phyloP scores from a whole-genome alignment of 2,329 filamentous ascomycete genomes.

The Alternaria triticimaculans region DNA sequence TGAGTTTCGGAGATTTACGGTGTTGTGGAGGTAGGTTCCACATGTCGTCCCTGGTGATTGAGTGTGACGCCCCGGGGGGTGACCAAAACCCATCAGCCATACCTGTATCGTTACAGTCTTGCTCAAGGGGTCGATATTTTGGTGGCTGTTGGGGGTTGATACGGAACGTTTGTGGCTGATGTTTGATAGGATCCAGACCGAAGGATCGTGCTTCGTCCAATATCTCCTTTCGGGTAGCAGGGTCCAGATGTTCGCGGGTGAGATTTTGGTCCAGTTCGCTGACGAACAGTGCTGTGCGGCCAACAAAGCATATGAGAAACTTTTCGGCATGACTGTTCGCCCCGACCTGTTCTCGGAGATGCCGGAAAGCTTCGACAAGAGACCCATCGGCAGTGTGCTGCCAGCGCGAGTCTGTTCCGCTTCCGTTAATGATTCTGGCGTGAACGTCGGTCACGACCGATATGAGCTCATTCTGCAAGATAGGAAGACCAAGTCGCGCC shows the following conservation, averaged over 20 bases:
- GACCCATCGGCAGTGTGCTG: background rate
- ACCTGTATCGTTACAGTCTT: background rate
- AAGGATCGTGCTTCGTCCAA: background rate
- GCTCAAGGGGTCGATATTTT: background rate
- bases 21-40: background rate
- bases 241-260: background rate
- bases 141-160: background rate
- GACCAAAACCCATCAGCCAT: background rate
- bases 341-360: background rate
- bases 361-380: background rate
- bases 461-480: slow-evolving; percentile 8
- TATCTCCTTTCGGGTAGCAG: background rate
- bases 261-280: background rate
- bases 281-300: background rate
- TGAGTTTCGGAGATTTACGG: background rate
- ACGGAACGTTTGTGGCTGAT: background rate
- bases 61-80: background rate
- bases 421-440: background rate
- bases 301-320: slow-evolving; percentile 15
- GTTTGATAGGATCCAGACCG: background rate
- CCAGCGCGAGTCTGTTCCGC: background rate
- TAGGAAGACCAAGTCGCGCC: slow-evolving; percentile 4
- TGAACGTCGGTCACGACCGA: slow-evolving; percentile 1
- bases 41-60: background rate
- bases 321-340: slow-evolving; percentile 7